Conservation (phyloP, 2,329 filamentous ascomycete species). For the Neofusicoccum laricinum region DNA sequence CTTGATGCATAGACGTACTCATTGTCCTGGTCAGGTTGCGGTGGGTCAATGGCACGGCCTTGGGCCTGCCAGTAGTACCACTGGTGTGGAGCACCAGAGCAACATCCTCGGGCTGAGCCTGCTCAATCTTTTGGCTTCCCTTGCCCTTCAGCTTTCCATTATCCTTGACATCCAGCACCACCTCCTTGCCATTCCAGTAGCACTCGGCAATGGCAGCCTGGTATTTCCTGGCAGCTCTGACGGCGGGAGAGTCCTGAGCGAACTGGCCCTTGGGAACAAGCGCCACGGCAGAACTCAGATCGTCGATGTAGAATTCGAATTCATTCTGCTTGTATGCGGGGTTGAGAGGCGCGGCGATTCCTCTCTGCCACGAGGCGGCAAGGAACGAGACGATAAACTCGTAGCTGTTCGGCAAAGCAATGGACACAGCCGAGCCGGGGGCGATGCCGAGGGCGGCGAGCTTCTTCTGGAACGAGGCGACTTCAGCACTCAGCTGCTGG, state of each 20-base stretch:
- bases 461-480: constrained; percentile 70
- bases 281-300: constrained; percentile 75
- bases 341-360: constrained; percentile 81
- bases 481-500: constrained; percentile 62
- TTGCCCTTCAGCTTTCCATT: constrained; percentile 61
- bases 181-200: constrained; percentile 71
- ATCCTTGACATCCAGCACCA: constrained; percentile 77
- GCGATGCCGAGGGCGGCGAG: constrained; percentile 72
- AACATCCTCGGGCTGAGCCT: constrained; percentile 70
- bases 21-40: constrained; percentile 78
- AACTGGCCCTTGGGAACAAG: constrained; percentile 72
- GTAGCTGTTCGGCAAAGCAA: constrained; percentile 79
- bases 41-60: constrained; percentile 80
- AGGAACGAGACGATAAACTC: constrained; percentile 87
- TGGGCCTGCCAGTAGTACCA: constrained; percentile 80
- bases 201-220: constrained; percentile 82
- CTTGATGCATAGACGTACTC: constrained; percentile 48
- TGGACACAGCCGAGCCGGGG: constrained; percentile 70
- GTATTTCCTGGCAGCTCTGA: constrained; percentile 75
- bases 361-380: constrained; percentile 80
- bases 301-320: constrained; percentile 88
- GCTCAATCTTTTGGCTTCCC: constrained; percentile 46
- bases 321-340: constrained; percentile 87
- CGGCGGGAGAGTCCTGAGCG: constrained; percentile 64
- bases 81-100: constrained; percentile 81